Percentiles rank a stretch among this genome's conserved stretches.
Evolutionary conservation across 1,284 basidiomycete species (phyloP).

Genomic region (Phylloporus sp.): DNA sequence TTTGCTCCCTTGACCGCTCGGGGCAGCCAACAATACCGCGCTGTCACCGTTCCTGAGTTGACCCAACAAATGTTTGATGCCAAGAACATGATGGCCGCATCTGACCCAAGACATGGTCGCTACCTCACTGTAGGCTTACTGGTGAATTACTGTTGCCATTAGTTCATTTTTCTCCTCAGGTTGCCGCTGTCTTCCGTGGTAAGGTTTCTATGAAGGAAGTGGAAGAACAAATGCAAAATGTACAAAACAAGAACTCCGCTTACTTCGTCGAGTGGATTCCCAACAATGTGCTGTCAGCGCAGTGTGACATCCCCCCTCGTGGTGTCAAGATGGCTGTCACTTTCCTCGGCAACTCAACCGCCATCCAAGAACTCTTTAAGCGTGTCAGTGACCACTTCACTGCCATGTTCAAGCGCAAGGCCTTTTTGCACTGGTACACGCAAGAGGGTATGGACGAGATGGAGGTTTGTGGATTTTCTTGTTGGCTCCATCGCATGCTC

Average conservation of each 20-base stretch:
- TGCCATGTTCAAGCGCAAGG: constrained; percentile 99
- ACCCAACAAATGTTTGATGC: constrained; percentile 99
- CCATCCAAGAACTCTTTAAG: constrained; percentile 98
- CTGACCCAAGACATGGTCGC: constrained; percentile 93
- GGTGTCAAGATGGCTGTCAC: constrained; percentile 96
- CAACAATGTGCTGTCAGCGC: constrained; percentile 95
- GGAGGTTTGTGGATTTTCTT: constrained; percentile 63
- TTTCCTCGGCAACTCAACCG: constrained; percentile 97
- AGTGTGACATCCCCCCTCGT: constrained; percentile 94
- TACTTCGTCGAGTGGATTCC: constrained; percentile 99
- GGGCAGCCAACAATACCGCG: constrained; percentile 92
- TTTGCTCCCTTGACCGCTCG: constrained; percentile 95
- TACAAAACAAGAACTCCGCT: constrained; percentile 96
- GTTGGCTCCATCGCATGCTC: constrained; percentile 12
- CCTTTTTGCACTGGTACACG: constrained; percentile 99
- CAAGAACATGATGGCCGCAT: constrained; percentile 99
- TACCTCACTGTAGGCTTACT: constrained; percentile 79
- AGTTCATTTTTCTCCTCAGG: constrained; percentile 51
- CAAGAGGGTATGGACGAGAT: constrained; percentile 99
- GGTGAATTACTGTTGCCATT: neutral
- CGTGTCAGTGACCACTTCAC: constrained; percentile 97
- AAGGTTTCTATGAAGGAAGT: constrained; percentile 99
- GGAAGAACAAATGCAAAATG: constrained; percentile 96
- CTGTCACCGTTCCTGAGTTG: constrained; percentile 94
- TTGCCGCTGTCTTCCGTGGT: constrained; percentile 98